A percentile compares a stretch with the other conserved stretches of the same genome.
phyloP scores from a whole-genome alignment of 169 alveolate genomes.

The Plasmodium coatneyi region DNA sequence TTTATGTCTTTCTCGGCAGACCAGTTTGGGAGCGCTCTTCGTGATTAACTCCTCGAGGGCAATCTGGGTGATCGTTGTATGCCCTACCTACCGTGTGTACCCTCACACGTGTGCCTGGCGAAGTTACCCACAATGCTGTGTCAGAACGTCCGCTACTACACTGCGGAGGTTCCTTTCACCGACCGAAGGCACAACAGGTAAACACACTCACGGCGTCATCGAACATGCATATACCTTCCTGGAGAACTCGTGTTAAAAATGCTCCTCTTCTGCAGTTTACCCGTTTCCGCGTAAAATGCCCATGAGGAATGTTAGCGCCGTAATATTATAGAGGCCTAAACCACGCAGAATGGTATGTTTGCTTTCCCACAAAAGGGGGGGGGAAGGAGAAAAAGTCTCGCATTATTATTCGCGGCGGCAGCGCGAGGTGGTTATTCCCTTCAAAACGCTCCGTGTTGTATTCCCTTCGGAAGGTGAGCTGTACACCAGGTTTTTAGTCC shows the following conservation, averaged over 20 bases:
- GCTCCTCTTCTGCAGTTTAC: background rate
- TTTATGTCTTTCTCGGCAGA: background rate
- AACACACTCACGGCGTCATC: background rate
- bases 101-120: too few relatives aligned
- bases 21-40: background rate
- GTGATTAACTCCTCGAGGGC: background rate
- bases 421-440: background rate
- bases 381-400: background rate
- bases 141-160: background rate
- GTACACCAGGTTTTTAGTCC: background rate
- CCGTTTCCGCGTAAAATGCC: background rate
- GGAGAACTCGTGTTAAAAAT: background rate
- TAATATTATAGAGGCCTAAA: background rate
- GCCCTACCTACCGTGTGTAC: background rate
- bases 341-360: background rate
- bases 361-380: background rate
- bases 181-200: background rate
- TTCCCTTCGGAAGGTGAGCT: background rate
- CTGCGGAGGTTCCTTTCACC: background rate
- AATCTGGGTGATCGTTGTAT: background rate
- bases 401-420: background rate
- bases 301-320: background rate
- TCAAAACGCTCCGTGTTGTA: background rate
- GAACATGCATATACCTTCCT: background rate
- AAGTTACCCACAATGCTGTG: background rate